Evolutionary conservation across 139 green algal genomes (phyloP).

Genomic region (Chlamydomonas eustigma): DNA sequence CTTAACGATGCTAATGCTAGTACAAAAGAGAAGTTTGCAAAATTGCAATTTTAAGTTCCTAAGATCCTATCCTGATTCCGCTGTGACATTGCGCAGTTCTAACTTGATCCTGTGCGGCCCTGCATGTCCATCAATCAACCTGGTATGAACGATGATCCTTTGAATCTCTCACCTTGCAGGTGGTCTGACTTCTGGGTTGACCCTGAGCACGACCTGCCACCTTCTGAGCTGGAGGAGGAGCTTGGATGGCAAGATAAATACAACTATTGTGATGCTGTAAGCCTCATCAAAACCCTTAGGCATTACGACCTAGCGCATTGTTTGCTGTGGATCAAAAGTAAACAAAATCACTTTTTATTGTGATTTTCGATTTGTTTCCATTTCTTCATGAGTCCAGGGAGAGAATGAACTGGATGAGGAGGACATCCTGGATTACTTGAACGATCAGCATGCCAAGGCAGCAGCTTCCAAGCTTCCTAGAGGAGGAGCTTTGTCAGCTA

Average conservation of each 20-base stretch:
- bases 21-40: too few relatives aligned
- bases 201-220: constrained; percentile 5
- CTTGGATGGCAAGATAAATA: constrained; percentile 13
- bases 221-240: constrained; percentile 11
- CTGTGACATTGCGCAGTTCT: too few relatives aligned
- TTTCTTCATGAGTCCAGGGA: neutral
- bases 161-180: neutral
- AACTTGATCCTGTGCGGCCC: too few relatives aligned
- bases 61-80: too few relatives aligned
- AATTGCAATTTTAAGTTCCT: too few relatives aligned
- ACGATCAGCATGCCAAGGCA: neutral
- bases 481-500: neutral
- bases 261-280: neutral
- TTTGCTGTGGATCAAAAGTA: too few relatives aligned
- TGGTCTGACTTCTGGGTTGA: constrained; percentile 10
- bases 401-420: constrained; percentile 32
- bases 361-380: too few relatives aligned
- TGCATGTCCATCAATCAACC: too few relatives aligned
- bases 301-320: too few relatives aligned
- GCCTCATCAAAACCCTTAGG: neutral
- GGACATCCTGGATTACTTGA: constrained; percentile 31
- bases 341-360: too few relatives aligned
- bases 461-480: neutral
- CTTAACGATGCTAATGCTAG: too few relatives aligned
- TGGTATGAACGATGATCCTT: too few relatives aligned